Conservation (phyloP, 2,329 filamentous ascomycete genomes). For the Magnaporthales sp. region DNA sequence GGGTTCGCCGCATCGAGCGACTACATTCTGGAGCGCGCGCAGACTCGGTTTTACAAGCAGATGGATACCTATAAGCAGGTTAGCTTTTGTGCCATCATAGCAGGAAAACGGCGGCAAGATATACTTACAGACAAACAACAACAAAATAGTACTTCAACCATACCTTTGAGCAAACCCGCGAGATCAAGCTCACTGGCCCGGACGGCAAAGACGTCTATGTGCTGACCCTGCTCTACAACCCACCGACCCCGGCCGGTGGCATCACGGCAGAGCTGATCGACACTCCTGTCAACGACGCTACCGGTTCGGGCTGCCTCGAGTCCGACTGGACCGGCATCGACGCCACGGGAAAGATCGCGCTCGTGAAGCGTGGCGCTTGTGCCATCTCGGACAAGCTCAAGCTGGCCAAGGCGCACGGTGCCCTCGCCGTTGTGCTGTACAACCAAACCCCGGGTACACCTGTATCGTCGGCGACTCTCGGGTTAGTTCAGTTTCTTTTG, state of each 20-base stretch:
- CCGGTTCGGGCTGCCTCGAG: conserved; percentile 30
- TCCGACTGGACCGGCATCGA: conserved; percentile 36
- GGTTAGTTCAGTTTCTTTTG: not conserved
- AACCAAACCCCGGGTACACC: conserved; percentile 42
- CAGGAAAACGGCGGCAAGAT: not conserved
- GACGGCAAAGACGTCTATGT: conserved; percentile 34
- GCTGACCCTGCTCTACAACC: conserved; percentile 36
- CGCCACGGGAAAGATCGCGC: conserved; percentile 32
- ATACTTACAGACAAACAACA: not conserved
- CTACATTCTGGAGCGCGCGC: conserved; percentile 40
- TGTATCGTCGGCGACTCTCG: conserved; percentile 38
- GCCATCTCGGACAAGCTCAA: conserved; percentile 33
- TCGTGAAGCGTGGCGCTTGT: conserved; percentile 35
- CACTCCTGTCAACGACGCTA: conserved; percentile 24
- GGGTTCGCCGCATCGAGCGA: conserved; percentile 51
- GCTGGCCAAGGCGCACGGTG: conserved; percentile 32
- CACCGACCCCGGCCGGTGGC: conserved; percentile 28
- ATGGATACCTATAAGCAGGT: conserved; percentile 34
- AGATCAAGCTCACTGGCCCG: conserved; percentile 34
- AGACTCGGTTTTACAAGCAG: conserved; percentile 27
- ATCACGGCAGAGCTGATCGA: conserved; percentile 25
- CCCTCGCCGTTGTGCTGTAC: conserved; percentile 44
- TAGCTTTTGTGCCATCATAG: not conserved
- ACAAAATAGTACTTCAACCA: conserved; percentile 29
- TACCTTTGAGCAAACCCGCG: conserved; percentile 31